Base-by-base conservation (phyloP, 2,329 filamentous ascomycete genomes). In the Berkeleyomyces rouxiae region DNA sequence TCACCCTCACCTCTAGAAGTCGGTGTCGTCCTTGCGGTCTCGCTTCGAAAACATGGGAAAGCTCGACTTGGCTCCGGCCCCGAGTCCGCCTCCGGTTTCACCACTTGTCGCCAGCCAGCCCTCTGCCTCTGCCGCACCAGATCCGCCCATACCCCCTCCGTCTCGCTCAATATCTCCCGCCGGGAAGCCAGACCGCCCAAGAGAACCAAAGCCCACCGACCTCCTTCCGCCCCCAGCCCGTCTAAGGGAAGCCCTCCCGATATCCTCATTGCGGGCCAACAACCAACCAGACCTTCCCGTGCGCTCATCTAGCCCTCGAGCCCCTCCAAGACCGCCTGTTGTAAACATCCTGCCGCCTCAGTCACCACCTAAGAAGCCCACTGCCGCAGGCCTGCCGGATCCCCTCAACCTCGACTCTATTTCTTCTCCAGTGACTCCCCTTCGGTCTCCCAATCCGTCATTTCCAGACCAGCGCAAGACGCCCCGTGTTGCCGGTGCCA, bases 31-130 rank as follows among this genome's bases (percentile, higher is more conserved):
- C 60, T 77, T 93, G 65, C 81, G 85, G 66, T 88, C 87, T 66
- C 85, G 87, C 68, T 93, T 92, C 72, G 88, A 93, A 76, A 89
- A 86, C 70, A 83, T 92, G 76, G 77, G 80, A 67, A 81, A 78
- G 70, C 66, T 72, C 61, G 75, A 66, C 69, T 58, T 67, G 69
- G 16, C 68, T 70, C 58, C 70, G 70, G 66, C 67, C 72, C n/a
- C 71, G 74, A 58, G 75, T 60, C 70, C 75, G 63, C 70, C 70
- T 37, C 72, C 61, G 9, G 47, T 49, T 49, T 59, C 57, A 31
- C 42, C 61, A 2, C 60, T 61, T 31, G 57, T 53, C 57, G 16
- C 49, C 61, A 46, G 39, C 63, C 9, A 37, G 31, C 9, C 11
- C 39, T 37, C 51, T 5, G 7, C 11, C 39, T 37, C 51, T 5